Percentiles rank a stretch among this genome's conserved stretches.
phyloP scores from a whole-genome alignment of 2,329 filamentous ascomycete species.

The Penicillium sp. region DNA sequence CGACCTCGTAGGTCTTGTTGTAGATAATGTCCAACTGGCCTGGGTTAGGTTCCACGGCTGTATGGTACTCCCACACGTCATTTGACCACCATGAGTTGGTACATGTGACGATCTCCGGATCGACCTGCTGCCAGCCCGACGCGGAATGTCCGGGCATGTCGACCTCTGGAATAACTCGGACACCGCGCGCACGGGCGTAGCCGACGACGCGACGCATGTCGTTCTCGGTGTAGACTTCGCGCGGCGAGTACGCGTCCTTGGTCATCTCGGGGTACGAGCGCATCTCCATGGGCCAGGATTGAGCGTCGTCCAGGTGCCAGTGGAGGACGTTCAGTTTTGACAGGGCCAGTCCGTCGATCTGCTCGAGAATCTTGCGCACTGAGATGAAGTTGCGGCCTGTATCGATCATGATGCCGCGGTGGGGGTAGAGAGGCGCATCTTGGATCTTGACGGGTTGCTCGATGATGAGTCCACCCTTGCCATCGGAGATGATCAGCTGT shows the following conservation, averaged over 20 bases:
- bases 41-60: conserved; percentile 58
- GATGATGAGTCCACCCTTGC: conserved; percentile 47
- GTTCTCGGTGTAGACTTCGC: conserved; percentile 49
- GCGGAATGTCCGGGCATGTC: conserved; percentile 63
- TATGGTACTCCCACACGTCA: conserved; percentile 56
- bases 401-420: conserved; percentile 59
- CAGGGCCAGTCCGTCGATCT: conserved; percentile 57
- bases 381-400: conserved; percentile 58
- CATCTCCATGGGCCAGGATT: conserved; percentile 58
- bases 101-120: conserved; percentile 59
- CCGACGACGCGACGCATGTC: conserved; percentile 48
- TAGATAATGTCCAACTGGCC: conserved; percentile 60
- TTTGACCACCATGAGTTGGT: conserved; percentile 63
- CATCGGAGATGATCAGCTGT: conserved; percentile 55
- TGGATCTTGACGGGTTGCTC: conserved; percentile 56
- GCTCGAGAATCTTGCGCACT: conserved; percentile 54
- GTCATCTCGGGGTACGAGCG: conserved; percentile 54
- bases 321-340: conserved; percentile 61
- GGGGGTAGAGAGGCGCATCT: conserved; percentile 55
- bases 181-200: conserved; percentile 56
- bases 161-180: conserved; percentile 63
- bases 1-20: conserved; percentile 57
- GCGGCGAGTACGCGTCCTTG: conserved; percentile 55
- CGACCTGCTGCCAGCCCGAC: conserved; percentile 58
- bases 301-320: conserved; percentile 58